Base-by-base conservation (phyloP, 257 asterid species). In the Solanum tarapatanum region DNA sequence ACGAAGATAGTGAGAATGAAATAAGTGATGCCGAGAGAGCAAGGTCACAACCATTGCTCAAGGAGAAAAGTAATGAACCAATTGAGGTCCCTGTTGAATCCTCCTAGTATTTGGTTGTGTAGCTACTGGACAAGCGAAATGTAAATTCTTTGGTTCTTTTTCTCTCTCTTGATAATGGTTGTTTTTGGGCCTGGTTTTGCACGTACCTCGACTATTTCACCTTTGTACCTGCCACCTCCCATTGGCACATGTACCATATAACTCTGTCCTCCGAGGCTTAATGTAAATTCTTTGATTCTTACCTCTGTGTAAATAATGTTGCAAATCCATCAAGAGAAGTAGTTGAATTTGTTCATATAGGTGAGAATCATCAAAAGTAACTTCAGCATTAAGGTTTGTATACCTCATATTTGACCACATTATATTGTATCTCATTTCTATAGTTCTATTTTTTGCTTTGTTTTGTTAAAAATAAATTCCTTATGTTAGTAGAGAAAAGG, bases 1-100 rank as follows among this genome's bases (percentile, higher is more conserved):
- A 95, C 12, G 98, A 97, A 74, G 99, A 94, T 1, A 88, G 87
- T 4, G 95, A 93, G 88, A 89, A 89, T 23, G 84, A 90, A 9
- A 82, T 72, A 62, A 19, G 90, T 41, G 88, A 24, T 4, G 89
- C 48, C 7, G 93, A 92, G 70, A 93, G 91, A 88, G 39, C 94
- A 12, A 92, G 90, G 79, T 87, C 92, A 16, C 89, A 93, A 45
- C 98, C 98, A 5, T 92, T 95, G 93, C 99, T 94, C 16, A 93
- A 89, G 45, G 94, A 94, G 75, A 91, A 91, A 87, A 75, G 90
- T 1, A 35, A 75, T 1, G 94, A 83, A 87, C 82, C 88, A 9
- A 89, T 89, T 7, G 90, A 90, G 48, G 79, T 85, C 82, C 82
- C 73, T 24, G 80, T 45, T 45, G 69, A 88, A 82, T 72, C 68